Percentiles rank a stretch among this genome's conserved stretches.
Conservation (phyloP, 176 grass and related monocot species). For the Melocanna baccifera region DNA sequence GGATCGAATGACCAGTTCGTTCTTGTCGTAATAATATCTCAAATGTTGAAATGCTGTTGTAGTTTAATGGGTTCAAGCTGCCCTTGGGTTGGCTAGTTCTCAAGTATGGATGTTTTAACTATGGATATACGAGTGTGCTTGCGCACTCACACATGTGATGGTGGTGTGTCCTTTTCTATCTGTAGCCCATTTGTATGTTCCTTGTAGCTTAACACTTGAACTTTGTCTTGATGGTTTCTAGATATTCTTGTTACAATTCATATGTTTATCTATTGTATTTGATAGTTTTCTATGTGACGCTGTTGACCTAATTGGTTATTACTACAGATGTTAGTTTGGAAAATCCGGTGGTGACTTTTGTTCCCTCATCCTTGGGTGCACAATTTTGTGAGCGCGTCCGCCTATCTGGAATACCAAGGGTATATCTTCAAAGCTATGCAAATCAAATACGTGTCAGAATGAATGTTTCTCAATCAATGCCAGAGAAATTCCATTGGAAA, state of each 20-base stretch:
- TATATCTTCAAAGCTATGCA: constrained; percentile 62
- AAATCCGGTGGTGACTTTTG: constrained; percentile 57
- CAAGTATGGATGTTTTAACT: neutral
- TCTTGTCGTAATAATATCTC: neutral
- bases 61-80: neutral
- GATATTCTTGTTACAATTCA: neutral
- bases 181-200: neutral
- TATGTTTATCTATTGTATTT: neutral
- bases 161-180: neutral
- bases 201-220: neutral
- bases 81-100: neutral
- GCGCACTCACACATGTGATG: neutral
- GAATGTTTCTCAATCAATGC: constrained; percentile 63
- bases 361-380: constrained; percentile 36
- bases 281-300: neutral
- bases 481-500: constrained; percentile 66
- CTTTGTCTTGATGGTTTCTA: neutral
- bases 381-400: constrained; percentile 64
- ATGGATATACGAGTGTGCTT: neutral
- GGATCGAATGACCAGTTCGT: neutral
- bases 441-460: constrained; percentile 52
- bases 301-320: neutral
- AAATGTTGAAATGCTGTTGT: too few species aligned
- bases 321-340: constrained; percentile 64
- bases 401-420: constrained; percentile 63